Conservation (phyloP, 441 rosid species). For the Populus tomentosa region DNA sequence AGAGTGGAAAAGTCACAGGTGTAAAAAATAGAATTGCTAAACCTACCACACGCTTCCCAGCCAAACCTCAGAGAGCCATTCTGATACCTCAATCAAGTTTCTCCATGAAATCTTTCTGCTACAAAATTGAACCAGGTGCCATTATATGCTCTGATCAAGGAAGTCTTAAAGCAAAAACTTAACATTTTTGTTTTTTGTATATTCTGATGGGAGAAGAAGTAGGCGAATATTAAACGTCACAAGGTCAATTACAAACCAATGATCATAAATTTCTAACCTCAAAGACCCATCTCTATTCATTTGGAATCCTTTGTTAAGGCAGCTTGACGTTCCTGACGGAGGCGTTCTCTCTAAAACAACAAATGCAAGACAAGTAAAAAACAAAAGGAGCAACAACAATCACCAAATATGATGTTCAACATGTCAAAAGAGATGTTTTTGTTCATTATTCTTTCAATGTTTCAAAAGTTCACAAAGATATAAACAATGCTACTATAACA, state of each 20-base stretch:
- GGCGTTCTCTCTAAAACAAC: background rate
- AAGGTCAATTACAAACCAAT: background rate
- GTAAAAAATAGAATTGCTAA: background rate
- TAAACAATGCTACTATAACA: background rate
- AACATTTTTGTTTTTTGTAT: background rate
- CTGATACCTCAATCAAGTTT: background rate
- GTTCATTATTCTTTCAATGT: background rate
- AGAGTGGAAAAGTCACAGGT: background rate
- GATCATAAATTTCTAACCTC: background rate
- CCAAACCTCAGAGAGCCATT: background rate
- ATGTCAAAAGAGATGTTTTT: background rate
- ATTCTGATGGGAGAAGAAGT: background rate
- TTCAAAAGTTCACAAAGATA: background rate
- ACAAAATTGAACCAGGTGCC: background rate
- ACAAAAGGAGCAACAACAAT: background rate
- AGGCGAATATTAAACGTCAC: background rate
- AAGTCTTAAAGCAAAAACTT: background rate
- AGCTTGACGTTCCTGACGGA: background rate
- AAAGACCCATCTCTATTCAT: background rate
- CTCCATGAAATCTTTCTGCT: background rate
- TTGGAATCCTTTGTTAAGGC: background rate
- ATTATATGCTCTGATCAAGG: background rate
- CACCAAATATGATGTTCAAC: background rate
- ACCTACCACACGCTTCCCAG: background rate
- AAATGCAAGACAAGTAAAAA: background rate